Evolutionary conservation across 805 yeast species (phyloP), one percentile per base, ranked within the genome.

Genomic region (Vanderwaltozyma tropicalis): DNA sequence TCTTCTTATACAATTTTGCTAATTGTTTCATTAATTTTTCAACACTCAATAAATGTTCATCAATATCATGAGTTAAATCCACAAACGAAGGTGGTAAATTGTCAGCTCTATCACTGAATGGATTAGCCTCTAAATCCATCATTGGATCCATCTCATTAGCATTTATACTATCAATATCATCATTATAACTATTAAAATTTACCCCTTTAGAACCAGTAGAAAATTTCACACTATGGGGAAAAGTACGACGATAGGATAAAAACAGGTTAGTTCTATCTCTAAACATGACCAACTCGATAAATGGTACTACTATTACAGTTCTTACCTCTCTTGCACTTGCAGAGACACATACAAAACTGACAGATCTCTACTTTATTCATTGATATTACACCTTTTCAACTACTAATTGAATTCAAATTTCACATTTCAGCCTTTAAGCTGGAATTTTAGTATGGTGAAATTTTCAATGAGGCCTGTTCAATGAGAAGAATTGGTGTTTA

Each of bases 251-350:
- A 55, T 83, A 89, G 32, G 96, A 86, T 16, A 87, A 66, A 59
- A 71, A 89, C 46, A 89, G 69, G 54, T 88, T 89, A n/a, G 98
- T 92, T 57, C 96, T 69, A 62, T 92, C 97, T 57, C 97, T 71
- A 53, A 82, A 84, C 96, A 89, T 86, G n/a, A n/a, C n/a, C n/a
- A n/a, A n/a, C n/a, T n/a, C n/a, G n/a, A n/a, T n/a, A n/a, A n/a
- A n/a, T n/a, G n/a, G n/a, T n/a, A n/a, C n/a, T n/a, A n/a, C n/a
- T n/a, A n/a, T n/a, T n/a, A n/a, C n/a, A n/a, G n/a, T n/a, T n/a
- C n/a, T n/a, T n/a, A n/a, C n/a, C n/a, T n/a, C n/a, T n/a, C n/a
- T n/a, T n/a, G n/a, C n/a, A n/a, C n/a, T n/a, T n/a, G n/a, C n/a
- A n/a, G n/a, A n/a, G n/a, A n/a, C n/a, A n/a, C n/a, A n/a, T n/a